phyloP scores from a whole-genome alignment of 306 rosid species.

The Betula pendula region DNA sequence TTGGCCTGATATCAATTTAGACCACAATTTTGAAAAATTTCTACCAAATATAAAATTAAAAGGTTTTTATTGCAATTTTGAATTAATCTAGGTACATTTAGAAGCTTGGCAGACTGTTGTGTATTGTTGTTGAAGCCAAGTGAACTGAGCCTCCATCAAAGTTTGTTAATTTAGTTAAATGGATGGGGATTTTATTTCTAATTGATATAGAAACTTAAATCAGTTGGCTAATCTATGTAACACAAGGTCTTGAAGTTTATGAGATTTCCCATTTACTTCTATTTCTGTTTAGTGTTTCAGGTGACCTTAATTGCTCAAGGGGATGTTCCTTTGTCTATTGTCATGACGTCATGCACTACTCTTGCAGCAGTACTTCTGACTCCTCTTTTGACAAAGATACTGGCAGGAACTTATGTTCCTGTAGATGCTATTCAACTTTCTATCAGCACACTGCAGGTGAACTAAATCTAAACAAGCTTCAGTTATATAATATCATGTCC shows the following conservation, averaged over 20 bases:
- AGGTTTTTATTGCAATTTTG: too few relatives aligned
- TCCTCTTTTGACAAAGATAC: constrained; percentile 39
- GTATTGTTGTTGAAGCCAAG: neutral
- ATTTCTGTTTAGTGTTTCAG: constrained; percentile 40
- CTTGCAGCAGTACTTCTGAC: constrained; percentile 44
- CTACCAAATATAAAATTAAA: too few relatives aligned
- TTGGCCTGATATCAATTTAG: too few relatives aligned
- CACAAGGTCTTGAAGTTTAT: neutral
- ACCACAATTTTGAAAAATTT: too few relatives aligned
- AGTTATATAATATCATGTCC: neutral
- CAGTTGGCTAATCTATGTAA: neutral
- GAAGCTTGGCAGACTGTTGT: neutral
- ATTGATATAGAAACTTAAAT: neutral
- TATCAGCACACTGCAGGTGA: constrained; percentile 48
- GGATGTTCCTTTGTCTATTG: constrained; percentile 51
- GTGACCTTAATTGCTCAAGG: constrained; percentile 51
- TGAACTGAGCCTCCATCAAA: too few relatives aligned
- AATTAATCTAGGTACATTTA: neutral
- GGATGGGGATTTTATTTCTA: neutral
- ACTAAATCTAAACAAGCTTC: neutral
- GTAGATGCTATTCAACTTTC: constrained; percentile 44
- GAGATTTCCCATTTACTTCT: constrained; percentile 14
- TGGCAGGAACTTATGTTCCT: constrained; percentile 43
- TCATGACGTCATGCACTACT: constrained; percentile 50
- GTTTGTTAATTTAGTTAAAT: neutral